Evolutionary conservation across 192 early-diverging fungal genomes (phyloP).

Genomic region (Backusella circina): DNA sequence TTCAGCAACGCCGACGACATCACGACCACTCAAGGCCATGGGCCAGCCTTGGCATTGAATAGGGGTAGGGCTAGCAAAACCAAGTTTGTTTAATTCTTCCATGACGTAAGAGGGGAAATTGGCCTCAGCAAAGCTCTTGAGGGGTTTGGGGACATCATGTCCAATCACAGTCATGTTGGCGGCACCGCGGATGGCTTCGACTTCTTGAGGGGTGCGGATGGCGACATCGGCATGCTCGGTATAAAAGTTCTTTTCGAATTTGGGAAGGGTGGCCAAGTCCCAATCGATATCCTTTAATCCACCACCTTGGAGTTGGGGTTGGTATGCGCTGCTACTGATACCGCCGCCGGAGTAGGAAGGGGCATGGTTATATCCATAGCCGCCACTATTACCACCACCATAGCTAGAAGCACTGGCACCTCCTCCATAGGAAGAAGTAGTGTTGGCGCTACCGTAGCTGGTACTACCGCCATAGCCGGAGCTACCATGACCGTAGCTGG

Average conservation of each 20-base stretch:
- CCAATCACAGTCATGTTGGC: conserved; percentile 87
- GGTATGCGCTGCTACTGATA: background rate
- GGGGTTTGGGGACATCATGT: conserved; percentile 83
- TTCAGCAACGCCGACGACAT: conserved; percentile 88
- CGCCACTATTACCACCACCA: conserved; percentile 42
- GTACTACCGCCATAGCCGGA: conserved; percentile 21
- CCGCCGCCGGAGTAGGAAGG: background rate
- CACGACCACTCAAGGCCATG: conserved; percentile 93
- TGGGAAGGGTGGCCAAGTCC: conserved; percentile 62
- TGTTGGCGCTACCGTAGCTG: conserved; percentile 29
- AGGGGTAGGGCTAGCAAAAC: conserved; percentile 85
- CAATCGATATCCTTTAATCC: conserved; percentile 61
- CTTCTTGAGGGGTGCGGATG: conserved; percentile 61
- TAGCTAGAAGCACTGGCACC: conserved; percentile 8
- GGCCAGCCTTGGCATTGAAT: conserved; percentile 99
- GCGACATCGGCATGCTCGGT: conserved; percentile 74
- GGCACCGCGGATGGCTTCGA: conserved; percentile 71
- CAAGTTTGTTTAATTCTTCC: conserved; percentile 77
- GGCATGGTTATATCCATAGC: conserved; percentile 15
- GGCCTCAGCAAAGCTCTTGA: conserved; percentile 85
- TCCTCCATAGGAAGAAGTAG: conserved; percentile 34
- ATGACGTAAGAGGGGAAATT: conserved; percentile 92
- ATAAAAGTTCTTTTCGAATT: conserved; percentile 98
- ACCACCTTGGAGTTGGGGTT: conserved; percentile 39
- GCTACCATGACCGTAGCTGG: conserved; percentile 4